A percentile compares a stretch with the other conserved stretches of the same genome.
phyloP scores from a whole-genome alignment of 495 filamentous ascomycete species.

The Chaetomium fimeti region DNA sequence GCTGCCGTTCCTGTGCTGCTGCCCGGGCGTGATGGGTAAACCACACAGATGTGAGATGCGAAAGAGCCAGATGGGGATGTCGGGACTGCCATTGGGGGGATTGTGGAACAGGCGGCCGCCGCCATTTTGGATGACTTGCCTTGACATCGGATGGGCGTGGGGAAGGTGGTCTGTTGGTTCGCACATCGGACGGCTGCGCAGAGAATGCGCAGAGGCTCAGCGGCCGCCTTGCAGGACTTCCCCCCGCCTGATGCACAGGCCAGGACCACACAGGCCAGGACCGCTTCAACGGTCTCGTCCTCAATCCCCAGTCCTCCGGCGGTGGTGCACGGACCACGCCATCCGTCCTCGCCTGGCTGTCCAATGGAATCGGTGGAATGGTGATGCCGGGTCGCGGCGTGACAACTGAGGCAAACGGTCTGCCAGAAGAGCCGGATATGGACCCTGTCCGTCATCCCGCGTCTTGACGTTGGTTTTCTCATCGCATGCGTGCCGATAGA shows the following conservation, averaged over 20 bases:
- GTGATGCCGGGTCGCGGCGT: not conserved
- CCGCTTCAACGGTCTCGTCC: conserved; percentile 15
- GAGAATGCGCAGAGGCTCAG: conserved; percentile 17
- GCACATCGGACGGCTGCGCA: conserved; percentile 17
- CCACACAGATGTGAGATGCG: not conserved
- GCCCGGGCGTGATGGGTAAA: not conserved
- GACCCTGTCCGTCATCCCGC: conserved; percentile 22
- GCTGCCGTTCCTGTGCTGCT: not conserved
- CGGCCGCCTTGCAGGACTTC: conserved; percentile 18
- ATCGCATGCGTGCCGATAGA: not conserved
- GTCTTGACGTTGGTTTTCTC: not conserved
- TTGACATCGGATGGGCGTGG: not conserved
- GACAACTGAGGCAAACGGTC: conserved; percentile 15
- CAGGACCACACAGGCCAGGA: conserved; percentile 14
- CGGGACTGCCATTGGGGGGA: not conserved
- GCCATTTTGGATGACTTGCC: conserved; percentile 6
- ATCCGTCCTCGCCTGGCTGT: not conserved
- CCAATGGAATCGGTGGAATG: conserved; percentile 9
- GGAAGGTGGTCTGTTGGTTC: not conserved
- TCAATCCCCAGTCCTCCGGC: conserved; percentile 2
- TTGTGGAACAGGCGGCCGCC: conserved; percentile 12
- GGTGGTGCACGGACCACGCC: conserved; percentile 18
- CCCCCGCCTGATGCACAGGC: conserved; percentile 9
- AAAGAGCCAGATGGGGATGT: not conserved
- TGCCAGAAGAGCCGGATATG: not conserved